phyloP scores from a whole-genome alignment of 768 basidiomycete species.

The Leccinum ochraceum region DNA sequence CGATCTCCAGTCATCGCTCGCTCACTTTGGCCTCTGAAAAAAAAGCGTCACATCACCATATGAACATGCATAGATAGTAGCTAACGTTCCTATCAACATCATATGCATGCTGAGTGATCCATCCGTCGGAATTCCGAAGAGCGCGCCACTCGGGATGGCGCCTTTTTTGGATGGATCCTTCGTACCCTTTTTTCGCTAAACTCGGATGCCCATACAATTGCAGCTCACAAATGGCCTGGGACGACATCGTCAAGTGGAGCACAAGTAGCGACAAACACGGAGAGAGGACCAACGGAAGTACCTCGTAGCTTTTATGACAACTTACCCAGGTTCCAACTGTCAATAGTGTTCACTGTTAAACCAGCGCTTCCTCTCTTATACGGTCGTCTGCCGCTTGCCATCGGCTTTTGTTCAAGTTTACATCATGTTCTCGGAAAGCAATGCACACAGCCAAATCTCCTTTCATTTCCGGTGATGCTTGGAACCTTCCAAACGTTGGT shows the following conservation, averaged over 20 bases:
- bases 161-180: not conserved
- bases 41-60: not conserved
- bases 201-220: not conserved
- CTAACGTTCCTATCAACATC: not conserved
- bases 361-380: not conserved
- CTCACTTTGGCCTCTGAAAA: not conserved
- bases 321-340: not conserved
- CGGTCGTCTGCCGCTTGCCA: not conserved
- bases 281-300: not conserved
- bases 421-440: not conserved
- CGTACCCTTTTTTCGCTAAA: not conserved
- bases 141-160: not conserved
- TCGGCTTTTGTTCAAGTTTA: not conserved
- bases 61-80: not conserved
- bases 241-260: not conserved
- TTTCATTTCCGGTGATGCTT: not conserved
- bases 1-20: not conserved
- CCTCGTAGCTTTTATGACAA: not conserved
- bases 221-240: not conserved
- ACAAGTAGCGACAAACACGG: not conserved
- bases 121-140: not conserved
- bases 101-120: not conserved
- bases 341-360: not conserved
- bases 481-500: not conserved
- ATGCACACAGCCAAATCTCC: not conserved